Evolutionary conservation across 345 rosid genomes (phyloP).

Genomic region (Sisymbrium altissimum): DNA sequence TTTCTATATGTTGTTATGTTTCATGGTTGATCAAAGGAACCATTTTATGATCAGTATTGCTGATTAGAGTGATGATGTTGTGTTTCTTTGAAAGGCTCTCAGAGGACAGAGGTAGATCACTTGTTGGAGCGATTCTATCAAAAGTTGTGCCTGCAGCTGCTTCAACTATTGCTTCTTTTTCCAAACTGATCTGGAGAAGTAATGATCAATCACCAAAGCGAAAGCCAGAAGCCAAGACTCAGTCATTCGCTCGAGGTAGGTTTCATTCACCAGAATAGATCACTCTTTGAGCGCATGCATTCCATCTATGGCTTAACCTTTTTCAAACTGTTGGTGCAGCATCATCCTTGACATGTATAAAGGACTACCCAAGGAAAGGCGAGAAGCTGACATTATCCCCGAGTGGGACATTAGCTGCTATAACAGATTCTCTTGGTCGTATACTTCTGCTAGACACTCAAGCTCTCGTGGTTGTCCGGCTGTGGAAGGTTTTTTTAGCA

Average conservation of each 20-base stretch:
- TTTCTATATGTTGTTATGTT: not conserved
- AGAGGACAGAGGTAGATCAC: constrained; percentile 79
- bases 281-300: not conserved
- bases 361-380: constrained; percentile 94
- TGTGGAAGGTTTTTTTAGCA: constrained; percentile 75
- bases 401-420: constrained; percentile 95
- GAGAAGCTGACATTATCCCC: constrained; percentile 88
- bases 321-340: constrained; percentile 49
- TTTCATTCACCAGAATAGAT: constrained; percentile 2
- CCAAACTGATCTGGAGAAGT: constrained; percentile 90
- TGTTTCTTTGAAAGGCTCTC: constrained; percentile 61
- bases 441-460: constrained; percentile 91
- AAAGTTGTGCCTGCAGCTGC: constrained; percentile 92
- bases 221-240: constrained; percentile 67
- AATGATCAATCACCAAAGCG: constrained; percentile 47
- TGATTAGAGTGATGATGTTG: constrained; percentile 6
- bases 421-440: constrained; percentile 97
- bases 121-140: constrained; percentile 89
- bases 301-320: constrained; percentile 5
- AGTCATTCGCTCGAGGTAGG: constrained; percentile 85
- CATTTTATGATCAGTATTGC: not conserved
- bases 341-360: constrained; percentile 89
- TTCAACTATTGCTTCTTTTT: constrained; percentile 85
- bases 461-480: constrained; percentile 89
- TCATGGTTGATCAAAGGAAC: not conserved